Percentiles rank a stretch among this genome's conserved stretches.
Conservation (phyloP, 495 filamentous ascomycete species). For the Neurospora pannonica region DNA sequence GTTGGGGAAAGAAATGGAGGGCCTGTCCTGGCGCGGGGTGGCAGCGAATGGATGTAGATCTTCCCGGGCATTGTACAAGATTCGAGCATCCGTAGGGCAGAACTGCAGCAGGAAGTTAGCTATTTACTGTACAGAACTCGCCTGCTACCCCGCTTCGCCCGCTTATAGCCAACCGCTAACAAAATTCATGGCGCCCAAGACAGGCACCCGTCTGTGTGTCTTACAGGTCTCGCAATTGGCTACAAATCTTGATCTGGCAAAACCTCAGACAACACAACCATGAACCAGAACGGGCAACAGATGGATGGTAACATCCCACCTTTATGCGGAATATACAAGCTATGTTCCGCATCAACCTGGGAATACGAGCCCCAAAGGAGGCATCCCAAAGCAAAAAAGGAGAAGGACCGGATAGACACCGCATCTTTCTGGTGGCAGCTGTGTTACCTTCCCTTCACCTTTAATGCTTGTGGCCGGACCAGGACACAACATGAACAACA, state of each 20-base stretch:
- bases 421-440: not conserved
- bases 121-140: not conserved
- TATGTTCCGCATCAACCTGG: not conserved
- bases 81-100: not conserved
- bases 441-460: not conserved
- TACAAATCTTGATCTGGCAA: not conserved
- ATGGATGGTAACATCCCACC: not conserved
- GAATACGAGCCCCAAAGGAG: not conserved
- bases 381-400: not conserved
- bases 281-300: not conserved
- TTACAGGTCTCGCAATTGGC: not conserved
- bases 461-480: not conserved
- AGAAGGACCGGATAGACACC: not conserved
- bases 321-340: not conserved
- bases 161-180: not conserved
- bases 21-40: not conserved
- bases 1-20: not conserved
- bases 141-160: not conserved
- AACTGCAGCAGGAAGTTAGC: not conserved
- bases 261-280: not conserved
- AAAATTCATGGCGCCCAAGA: not conserved
- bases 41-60: not conserved
- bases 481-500: not conserved
- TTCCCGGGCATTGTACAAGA: not conserved
- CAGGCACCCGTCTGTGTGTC: not conserved